phyloP scores from a whole-genome alignment of 2,329 filamentous ascomycete genomes.

The Microcyclosporella mali region DNA sequence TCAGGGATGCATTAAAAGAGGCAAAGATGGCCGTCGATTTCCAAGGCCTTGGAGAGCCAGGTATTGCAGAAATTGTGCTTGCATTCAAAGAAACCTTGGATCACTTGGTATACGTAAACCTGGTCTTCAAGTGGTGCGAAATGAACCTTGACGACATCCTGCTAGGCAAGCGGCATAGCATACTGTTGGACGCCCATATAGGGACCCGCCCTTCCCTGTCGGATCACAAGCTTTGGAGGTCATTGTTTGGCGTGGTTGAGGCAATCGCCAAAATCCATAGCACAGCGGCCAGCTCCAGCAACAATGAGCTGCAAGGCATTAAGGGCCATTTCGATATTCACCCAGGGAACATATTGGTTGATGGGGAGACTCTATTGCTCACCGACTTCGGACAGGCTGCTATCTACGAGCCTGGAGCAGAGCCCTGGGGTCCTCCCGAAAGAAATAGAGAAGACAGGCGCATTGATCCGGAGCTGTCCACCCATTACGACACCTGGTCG shows the following conservation, averaged over 20 bases:
- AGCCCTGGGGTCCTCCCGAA: neutral
- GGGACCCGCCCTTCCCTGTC: neutral
- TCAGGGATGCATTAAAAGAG: neutral
- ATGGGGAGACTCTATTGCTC: neutral
- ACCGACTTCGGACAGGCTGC: neutral
- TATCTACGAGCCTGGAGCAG: neutral
- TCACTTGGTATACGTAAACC: neutral
- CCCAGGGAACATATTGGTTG: slow-evolving; percentile 83
- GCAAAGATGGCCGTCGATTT: neutral
- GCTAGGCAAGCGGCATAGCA: neutral
- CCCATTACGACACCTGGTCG: too few species aligned
- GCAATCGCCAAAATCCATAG: neutral
- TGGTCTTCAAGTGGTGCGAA: neutral
- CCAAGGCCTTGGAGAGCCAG: neutral
- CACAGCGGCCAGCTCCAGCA: neutral
- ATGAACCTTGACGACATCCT: neutral
- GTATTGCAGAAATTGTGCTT: slow-evolving; percentile 1
- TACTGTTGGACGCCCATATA: neutral
- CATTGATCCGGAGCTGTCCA: too few species aligned
- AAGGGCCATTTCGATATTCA: slow-evolving; percentile 94
- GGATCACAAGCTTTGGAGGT: neutral
- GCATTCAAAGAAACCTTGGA: neutral
- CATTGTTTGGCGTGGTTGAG: neutral
- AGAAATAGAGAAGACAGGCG: too few species aligned
- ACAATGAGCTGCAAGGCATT: slow-evolving; percentile 50